phyloP scores from a whole-genome alignment of 164 flowering plant species.

The Dillenia turbinata region DNA sequence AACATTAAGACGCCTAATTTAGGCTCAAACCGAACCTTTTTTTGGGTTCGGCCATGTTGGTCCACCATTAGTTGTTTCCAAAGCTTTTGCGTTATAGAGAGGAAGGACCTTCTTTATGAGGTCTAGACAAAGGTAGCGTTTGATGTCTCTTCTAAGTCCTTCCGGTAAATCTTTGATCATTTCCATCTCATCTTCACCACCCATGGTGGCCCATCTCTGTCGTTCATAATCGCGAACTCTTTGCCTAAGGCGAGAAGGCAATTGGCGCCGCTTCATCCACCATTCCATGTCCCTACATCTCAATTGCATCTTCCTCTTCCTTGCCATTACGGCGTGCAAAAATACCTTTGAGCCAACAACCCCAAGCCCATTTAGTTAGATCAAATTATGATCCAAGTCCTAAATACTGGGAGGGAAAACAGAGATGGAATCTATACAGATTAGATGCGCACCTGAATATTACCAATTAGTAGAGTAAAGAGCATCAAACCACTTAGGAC shows the following conservation, averaged over 20 bases:
- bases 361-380: background rate
- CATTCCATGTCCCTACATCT: constrained; percentile 86
- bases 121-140: constrained; percentile 81
- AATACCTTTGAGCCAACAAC: constrained; percentile 46
- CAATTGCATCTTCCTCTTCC: constrained; percentile 82
- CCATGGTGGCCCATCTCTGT: constrained; percentile 79
- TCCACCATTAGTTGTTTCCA: no score
- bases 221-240: constrained; percentile 87
- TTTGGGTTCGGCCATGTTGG: no score
- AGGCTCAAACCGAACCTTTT: no score
- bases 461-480: constrained; percentile 89
- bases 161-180: constrained; percentile 82
- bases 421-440: constrained; percentile 1
- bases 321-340: constrained; percentile 86
- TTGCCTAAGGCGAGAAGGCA: constrained; percentile 67
- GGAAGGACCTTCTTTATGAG: constrained; percentile 60
- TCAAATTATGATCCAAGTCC: no score
- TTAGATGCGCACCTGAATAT: constrained; percentile 59
- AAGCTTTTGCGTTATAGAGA: constrained; percentile 7
- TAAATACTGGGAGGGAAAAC: background rate
- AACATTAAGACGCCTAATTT: no score
- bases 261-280: constrained; percentile 95
- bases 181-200: constrained; percentile 92
- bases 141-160: constrained; percentile 89
- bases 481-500: constrained; percentile 81